Evolutionary conservation across 768 basidiomycete genomes (phyloP).

Genomic region (Leccinellum albellum): DNA sequence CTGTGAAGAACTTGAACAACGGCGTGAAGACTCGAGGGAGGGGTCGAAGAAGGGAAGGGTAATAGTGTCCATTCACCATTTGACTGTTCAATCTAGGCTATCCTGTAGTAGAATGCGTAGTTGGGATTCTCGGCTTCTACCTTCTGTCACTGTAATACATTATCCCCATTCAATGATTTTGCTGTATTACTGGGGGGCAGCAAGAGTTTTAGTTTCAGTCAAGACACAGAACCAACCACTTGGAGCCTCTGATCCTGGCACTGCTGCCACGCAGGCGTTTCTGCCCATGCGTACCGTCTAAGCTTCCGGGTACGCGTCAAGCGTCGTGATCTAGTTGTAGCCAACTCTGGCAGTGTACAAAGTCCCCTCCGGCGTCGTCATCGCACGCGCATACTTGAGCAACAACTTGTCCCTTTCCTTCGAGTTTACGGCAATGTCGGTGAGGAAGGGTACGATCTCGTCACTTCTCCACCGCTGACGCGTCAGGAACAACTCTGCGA

Average conservation of each 20-base stretch:
- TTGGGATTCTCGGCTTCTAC: background rate
- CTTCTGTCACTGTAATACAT: background rate
- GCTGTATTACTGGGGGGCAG: background rate
- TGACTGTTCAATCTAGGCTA: background rate
- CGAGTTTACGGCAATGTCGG: slow-evolving; percentile 74
- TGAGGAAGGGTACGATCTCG: slow-evolving; percentile 79
- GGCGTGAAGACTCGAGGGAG: slow-evolving; percentile 40
- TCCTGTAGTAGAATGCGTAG: background rate
- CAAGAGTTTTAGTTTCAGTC: background rate
- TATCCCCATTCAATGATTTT: background rate
- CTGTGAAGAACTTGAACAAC: slow-evolving; percentile 39
- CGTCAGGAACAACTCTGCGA: slow-evolving; percentile 84
- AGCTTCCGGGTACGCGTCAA: background rate
- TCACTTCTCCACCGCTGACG: slow-evolving; percentile 71
- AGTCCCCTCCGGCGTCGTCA: slow-evolving; percentile 61
- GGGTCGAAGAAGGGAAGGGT: slow-evolving; percentile 23
- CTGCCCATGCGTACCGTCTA: background rate
- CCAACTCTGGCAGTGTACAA: slow-evolving; percentile 75
- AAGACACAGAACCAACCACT: background rate
- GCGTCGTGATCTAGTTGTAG: slow-evolving; percentile 38
- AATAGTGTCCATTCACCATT: background rate
- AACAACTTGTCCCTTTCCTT: slow-evolving; percentile 88
- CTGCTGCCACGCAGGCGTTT: background rate
- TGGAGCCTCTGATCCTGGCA: background rate
- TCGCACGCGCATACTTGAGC: slow-evolving; percentile 79